These are phyloP conservation scores for Coemansia sp. DNA, from an alignment of 192 early-diverging fungal species.

Conservation along the genomic window DNA sequence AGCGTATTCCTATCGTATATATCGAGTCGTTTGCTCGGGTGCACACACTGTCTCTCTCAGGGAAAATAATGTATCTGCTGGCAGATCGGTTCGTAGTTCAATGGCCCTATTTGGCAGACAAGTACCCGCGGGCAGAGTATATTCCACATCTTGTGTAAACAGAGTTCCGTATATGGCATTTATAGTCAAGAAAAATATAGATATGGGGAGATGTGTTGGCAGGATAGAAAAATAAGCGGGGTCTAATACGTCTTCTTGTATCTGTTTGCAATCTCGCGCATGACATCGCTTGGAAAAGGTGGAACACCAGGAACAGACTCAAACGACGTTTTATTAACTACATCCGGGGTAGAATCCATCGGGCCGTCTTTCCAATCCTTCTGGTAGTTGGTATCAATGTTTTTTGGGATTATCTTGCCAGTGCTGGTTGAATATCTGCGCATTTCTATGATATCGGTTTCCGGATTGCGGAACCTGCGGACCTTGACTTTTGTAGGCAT, in stretches of 20 bases:
- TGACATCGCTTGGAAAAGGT: conserved; percentile 50
- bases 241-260: conserved; percentile 43
- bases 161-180: neutral
- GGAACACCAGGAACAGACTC: conserved; percentile 29
- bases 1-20: conserved; percentile 68
- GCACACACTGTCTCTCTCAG: conserved; percentile 78
- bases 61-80: conserved; percentile 75
- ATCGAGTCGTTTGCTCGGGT: conserved; percentile 95
- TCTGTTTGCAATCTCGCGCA: conserved; percentile 47
- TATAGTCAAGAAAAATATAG: neutral
- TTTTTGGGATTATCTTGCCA: conserved; percentile 31
- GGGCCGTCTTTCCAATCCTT: conserved; percentile 40
- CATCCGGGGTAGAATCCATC: conserved; percentile 33
- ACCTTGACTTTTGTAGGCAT: conserved; percentile 42
- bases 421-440: conserved; percentile 39
- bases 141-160: conserved; percentile 64
- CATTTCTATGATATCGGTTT: conserved; percentile 22
- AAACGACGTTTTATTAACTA: conserved; percentile 38
- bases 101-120: conserved; percentile 67
- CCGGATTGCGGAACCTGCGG: conserved; percentile 18
- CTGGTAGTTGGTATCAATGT: conserved; percentile 41
- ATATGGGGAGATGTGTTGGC: neutral
- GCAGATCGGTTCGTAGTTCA: conserved; percentile 89
- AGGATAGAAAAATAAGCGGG: neutral
- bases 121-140: conserved; percentile 64